Evolutionary conservation across 2,329 filamentous ascomycete species (phyloP), one percentile per base, ranked within the genome.

Genomic region (Trichothecium sympodiale): DNA sequence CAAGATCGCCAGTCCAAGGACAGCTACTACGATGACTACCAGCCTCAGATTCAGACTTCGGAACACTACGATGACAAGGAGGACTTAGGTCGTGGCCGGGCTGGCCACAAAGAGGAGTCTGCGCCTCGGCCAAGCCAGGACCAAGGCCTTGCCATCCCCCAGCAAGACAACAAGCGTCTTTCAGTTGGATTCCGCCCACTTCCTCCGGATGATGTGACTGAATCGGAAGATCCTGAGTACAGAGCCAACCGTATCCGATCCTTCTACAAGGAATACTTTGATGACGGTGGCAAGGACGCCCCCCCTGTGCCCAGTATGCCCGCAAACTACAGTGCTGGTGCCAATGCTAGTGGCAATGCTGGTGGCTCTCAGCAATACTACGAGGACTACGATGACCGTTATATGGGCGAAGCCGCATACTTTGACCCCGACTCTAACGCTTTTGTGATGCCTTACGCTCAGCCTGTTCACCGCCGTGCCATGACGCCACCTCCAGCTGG

Each of bases 221-320:
- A 80, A 30, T 75, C 80, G 3, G 91, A 96, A 53, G 89, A 95
- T 54, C 87, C 91, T 0, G 91, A 96, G 57, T 80, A 89, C 51
- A 78, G 91, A 50, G 91, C 91, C 44, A 96, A 95, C 65, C 80
- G 91, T 39, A 98, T 98, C 46, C 77, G 91, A 56, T 98, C 91
- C 4, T 98, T 98, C 66, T 98, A 98, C 67, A 95, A 95, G 65
- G 91, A 98, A 55, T 98, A 98, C 64, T 98, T 98, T 49, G 91
- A 96, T 46, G 89, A 95, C 29, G 76, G 68, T 40, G 83, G 77
- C 53, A 57, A 59, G 29, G 46, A 54, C 5, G 49, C 59, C n/a
- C 65, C 64, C 17, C 60, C 62, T 2, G 45, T 68, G 47, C 57
- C 57, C 7, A 38, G 35, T 12, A 35, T 49, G 44, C 61, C 56